Conservation (phyloP, 257 asterid species). For the Solanum phureja region DNA sequence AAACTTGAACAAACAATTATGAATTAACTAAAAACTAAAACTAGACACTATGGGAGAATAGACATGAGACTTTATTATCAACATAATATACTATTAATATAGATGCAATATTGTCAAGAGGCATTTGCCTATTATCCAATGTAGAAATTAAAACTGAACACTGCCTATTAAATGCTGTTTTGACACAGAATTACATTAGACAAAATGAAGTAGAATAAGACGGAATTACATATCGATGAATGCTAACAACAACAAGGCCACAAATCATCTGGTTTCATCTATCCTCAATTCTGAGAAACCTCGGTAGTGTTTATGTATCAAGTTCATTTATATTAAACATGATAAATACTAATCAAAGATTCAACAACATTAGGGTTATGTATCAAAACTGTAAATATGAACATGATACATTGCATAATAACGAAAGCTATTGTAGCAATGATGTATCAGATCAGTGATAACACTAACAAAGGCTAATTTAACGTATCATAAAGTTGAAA, state of each 20-base stretch:
- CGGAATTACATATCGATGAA: background rate
- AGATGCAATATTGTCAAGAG: background rate
- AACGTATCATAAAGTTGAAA: too few relatives aligned
- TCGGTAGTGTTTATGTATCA: background rate
- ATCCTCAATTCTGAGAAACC: slow-evolving; percentile 25
- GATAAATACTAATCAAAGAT: too few relatives aligned
- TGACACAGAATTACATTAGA: background rate
- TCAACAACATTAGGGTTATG: too few relatives aligned
- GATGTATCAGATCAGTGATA: too few relatives aligned
- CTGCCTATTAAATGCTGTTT: background rate
- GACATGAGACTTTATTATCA: background rate
- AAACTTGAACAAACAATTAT: background rate
- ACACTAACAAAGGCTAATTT: too few relatives aligned
- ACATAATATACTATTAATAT: background rate
- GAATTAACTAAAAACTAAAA: background rate
- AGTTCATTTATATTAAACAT: too few relatives aligned
- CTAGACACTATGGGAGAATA: background rate
- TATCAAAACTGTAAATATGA: too few relatives aligned
- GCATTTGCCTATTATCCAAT: background rate
- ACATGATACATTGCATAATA: too few relatives aligned
- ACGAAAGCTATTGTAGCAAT: too few relatives aligned
- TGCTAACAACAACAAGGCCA: background rate
- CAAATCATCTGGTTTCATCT: slow-evolving; percentile 27
- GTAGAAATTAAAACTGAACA: background rate
- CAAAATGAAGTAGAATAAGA: background rate